These are phyloP conservation scores for Inonotus hispidus DNA, from an alignment of 1,284 basidiomycete genomes.

Conservation along the genomic window DNA sequence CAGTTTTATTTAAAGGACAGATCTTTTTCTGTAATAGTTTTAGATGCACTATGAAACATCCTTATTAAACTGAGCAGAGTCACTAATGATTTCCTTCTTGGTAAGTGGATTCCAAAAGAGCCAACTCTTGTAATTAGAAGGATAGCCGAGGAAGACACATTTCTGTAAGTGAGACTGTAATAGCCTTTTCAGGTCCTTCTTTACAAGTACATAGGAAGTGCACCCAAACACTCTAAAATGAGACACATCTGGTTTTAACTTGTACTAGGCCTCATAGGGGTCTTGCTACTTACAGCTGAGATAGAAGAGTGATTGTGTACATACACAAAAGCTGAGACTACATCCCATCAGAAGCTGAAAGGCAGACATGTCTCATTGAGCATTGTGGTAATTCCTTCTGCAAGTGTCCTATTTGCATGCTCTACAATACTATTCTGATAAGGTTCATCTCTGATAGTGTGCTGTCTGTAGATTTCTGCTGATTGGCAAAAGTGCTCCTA, in stretches of 20 bases:
- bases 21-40: not conserved
- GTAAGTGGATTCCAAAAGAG: not conserved
- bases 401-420: constrained; percentile 23
- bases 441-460: constrained; percentile 6
- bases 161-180: not conserved
- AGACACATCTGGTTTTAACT: too few species aligned
- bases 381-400: not conserved
- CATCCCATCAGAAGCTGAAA: not conserved
- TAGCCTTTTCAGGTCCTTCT: not conserved
- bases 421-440: constrained; percentile 6
- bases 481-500: not conserved
- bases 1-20: too few species aligned
- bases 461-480: constrained; percentile 3
- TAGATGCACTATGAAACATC: constrained; percentile 24
- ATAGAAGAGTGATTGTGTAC: not conserved
- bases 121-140: not conserved
- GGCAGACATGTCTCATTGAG: not conserved
- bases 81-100: constrained; percentile 24
- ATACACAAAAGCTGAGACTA: not conserved
- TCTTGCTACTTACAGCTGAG: not conserved
- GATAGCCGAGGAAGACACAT: not conserved
- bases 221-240: too few species aligned
- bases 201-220: too few species aligned
- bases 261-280: too few species aligned
- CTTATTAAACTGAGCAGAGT: constrained; percentile 25